These are phyloP conservation scores for Aspergillus baeticus DNA, from an alignment of 495 filamentous ascomycete genomes.

Conservation along the genomic window DNA sequence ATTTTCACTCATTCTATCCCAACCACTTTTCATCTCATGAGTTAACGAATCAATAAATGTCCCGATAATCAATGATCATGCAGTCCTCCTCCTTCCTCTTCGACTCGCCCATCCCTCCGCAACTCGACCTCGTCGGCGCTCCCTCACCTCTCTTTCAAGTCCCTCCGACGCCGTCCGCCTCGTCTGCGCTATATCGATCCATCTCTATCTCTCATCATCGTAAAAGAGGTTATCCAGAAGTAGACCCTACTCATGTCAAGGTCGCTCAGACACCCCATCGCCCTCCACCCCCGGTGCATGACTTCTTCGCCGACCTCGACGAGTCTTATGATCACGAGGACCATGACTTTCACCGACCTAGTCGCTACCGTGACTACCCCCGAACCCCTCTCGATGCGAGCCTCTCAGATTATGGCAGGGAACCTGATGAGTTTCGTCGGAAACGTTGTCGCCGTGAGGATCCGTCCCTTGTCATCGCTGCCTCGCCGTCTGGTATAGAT, in stretches of 20 bases:
- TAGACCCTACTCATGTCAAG: conserved; percentile 24
- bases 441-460: conserved; percentile 42
- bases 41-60: conserved; percentile 8
- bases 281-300: conserved; percentile 56
- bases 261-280: conserved; percentile 29
- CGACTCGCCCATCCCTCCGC: conserved; percentile 50
- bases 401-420: conserved; percentile 25
- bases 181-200: conserved; percentile 58
- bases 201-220: conserved; percentile 46
- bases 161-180: conserved; percentile 62
- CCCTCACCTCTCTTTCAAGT: conserved; percentile 67
- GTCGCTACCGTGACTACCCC: conserved; percentile 45
- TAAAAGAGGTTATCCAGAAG: conserved; percentile 41
- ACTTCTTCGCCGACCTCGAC: conserved; percentile 36
- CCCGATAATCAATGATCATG: conserved; percentile 36
- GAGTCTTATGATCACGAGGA: conserved; percentile 12
- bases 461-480: conserved; percentile 22
- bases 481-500: conserved; percentile 16
- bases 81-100: conserved; percentile 48
- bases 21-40: conserved; percentile 3
- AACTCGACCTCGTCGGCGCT: conserved; percentile 53
- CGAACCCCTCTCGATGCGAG: conserved; percentile 34
- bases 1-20: conserved; percentile 6
- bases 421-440: conserved; percentile 29
- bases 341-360: conserved; percentile 33